phyloP scores from a whole-genome alignment of 148 eudicot genomes.

The Amaranthus hypochondriacus region DNA sequence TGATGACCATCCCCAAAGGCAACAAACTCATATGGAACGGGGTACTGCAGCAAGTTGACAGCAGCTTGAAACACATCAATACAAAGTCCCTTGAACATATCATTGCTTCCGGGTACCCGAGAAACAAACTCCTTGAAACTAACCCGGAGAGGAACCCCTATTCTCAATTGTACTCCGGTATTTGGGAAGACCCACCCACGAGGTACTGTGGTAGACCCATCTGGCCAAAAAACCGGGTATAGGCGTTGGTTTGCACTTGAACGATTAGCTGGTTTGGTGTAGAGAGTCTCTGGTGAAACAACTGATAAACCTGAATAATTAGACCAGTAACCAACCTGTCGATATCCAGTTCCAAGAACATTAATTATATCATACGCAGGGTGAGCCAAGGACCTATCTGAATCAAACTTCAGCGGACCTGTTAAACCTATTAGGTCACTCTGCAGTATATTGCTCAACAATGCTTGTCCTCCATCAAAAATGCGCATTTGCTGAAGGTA shows the following conservation, averaged over 20 bases:
- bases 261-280: slow-evolving; percentile 48
- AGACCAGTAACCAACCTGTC: slow-evolving; percentile 83
- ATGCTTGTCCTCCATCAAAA: slow-evolving; percentile 69
- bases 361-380: slow-evolving; percentile 88
- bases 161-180: slow-evolving; percentile 59
- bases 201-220: slow-evolving; percentile 53
- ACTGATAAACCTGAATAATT: slow-evolving; percentile 74
- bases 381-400: slow-evolving; percentile 45
- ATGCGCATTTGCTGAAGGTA: slow-evolving; percentile 58
- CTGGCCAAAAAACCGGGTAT: slow-evolving; percentile 78
- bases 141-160: slow-evolving; percentile 76
- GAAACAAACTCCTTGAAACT: slow-evolving; percentile 82
- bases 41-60: slow-evolving; percentile 70
- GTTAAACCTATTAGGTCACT: slow-evolving; percentile 71
- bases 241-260: slow-evolving; percentile 54
- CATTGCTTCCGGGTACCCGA: slow-evolving; percentile 43
- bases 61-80: slow-evolving; percentile 89
- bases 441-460: slow-evolving; percentile 52
- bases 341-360: slow-evolving; percentile 73
- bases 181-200: slow-evolving; percentile 98
- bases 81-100: slow-evolving; percentile 74
- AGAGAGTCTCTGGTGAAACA: slow-evolving; percentile 63
- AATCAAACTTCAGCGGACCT: slow-evolving; percentile 61
- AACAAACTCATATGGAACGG: slow-evolving; percentile 77
- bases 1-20: slow-evolving; percentile 67